Evolutionary conservation across 768 basidiomycete species (phyloP), one percentile per base, ranked within the genome.

Genomic region (Amyloporia xantha): DNA sequence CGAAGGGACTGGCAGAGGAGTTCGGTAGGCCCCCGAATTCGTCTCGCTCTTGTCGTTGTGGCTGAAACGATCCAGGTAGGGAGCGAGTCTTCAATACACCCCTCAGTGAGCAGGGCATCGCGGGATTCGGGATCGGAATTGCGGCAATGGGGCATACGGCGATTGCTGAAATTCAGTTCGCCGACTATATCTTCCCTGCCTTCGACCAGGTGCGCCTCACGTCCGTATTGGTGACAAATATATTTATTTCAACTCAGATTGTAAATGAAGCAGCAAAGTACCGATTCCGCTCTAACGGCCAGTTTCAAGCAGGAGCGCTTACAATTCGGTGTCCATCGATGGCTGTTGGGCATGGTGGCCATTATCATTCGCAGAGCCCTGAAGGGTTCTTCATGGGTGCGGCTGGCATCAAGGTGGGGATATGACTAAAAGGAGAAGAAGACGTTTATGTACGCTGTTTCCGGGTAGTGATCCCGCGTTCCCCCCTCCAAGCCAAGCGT

Each of bases 81-180:
- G 91, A 95, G 63, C 82, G 93, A 37, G 91, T 97, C 41, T 96
- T 97, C 67, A 96, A 97, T 65, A 97, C 93, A 0, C 93, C 93
- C 2, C 65, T 96, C 46, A 90, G 88, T 1, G 91, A 92, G 59
- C 91, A 92, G 66, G 93, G 93, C 7, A 95, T 97, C 49, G 92
- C 88, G 26, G 93, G 93, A 13, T 96, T 96, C 60, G 94, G 88
- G 2, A 89, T 96, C 41, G 93, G 94, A 12, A 66, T 94, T 50
- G 91, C 94, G 0, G 71, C 84, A 9, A 95, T 96, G 86, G 93
- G 93, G 1, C 92, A 92, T 51, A 91, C 89, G 2, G 90, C 92
- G 3, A 93, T 97, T 48, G 93, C 91, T 30, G 93, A 97, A 66
- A 90, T 96, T 50, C 87, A 91, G 60, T 92, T 92, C 51, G 79